Evolutionary conservation across 225 moss, liverwort and hornwort species (phyloP), one percentile per base, ranked within the genome.

Genomic region (Pseudoscleropodium purum): DNA sequence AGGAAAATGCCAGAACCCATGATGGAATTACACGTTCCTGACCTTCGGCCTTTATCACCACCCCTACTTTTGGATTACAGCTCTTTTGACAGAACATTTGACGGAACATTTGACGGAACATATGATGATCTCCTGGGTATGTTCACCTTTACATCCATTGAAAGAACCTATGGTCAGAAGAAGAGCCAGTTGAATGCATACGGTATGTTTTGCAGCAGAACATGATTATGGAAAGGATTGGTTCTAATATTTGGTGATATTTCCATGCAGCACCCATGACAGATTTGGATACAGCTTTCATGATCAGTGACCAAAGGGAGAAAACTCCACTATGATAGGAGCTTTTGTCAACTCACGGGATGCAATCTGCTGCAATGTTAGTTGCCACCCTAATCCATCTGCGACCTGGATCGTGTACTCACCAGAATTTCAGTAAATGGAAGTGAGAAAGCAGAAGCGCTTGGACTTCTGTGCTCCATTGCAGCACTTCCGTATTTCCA

Each of bases 71-170:
- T 92, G 85, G 93, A 95, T 87, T 93, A 91, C 85, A 93, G 89
- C 79, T 90, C 93, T 69, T 95, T 95, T 82, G 95, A 93, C 80
- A 92, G 89, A 80, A 92, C 95, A 59, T 94, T 93, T 75, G 94
- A 94, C 84, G 94, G 91, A 87, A 83, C 86, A 33, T 91, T 91
- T 87, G 94, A 92, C 76, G 94, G 90, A 52, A 52, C 95, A 49
- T 95, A 93, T 84, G 95, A 95, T 86, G 95, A 95, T 91, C 93
- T 95, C 47, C 87, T 95, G 91, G 95, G 95, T 95, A 94, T 80
- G 92, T 89, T 79, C 52, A 78, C 85, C 93, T 93, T 91, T 78
- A 51, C 54, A 87, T 88, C 88, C 64, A 43, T 83, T 84, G 43
- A 85, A 36, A 85, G 61, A 60, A 70, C 57, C 75, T 75, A 24